These are phyloP conservation scores for Ramaria sp. DNA, from an alignment of 768 basidiomycete species.

Conservation along the genomic window DNA sequence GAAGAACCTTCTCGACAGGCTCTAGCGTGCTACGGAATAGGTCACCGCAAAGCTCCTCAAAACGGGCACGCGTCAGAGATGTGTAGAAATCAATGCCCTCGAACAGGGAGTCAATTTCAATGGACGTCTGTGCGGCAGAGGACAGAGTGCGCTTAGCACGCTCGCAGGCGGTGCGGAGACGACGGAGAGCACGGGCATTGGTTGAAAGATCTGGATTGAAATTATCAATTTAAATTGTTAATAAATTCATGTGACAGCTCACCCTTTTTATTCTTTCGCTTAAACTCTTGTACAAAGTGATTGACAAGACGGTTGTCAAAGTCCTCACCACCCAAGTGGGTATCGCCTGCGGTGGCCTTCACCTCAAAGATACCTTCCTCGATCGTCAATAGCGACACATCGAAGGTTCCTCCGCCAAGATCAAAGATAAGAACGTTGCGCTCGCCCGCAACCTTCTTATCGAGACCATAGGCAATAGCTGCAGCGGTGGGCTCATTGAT, in stretches of 20 bases:
- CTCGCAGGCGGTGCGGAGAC: conserved; percentile 95
- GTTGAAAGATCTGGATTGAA: conserved; percentile 60
- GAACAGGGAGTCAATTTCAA: conserved; percentile 96
- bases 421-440: conserved; percentile 97
- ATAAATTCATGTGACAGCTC: conserved; percentile 13
- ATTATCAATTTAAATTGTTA: no score
- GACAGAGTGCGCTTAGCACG: conserved; percentile 98
- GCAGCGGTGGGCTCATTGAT: conserved; percentile 99
- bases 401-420: conserved; percentile 96
- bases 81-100: conserved; percentile 99
- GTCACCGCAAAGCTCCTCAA: conserved; percentile 92
- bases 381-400: conserved; percentile 92
- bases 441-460: conserved; percentile 85
- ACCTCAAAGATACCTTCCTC: conserved; percentile 98
- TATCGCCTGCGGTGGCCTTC: conserved; percentile 97
- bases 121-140: conserved; percentile 90
- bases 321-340: conserved; percentile 96
- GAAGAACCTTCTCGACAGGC: conserved; percentile 95
- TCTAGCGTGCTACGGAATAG: conserved; percentile 91
- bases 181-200: conserved; percentile 92
- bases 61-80: conserved; percentile 94
- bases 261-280: conserved; percentile 96
- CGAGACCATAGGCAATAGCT: conserved; percentile 96
- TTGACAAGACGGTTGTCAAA: conserved; percentile 97
- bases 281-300: conserved; percentile 95